A percentile compares a stretch with the other conserved stretches of the same genome.
Conservation (phyloP, 2,329 filamentous ascomycete species). For the Thielaviopsis ethacetica region DNA sequence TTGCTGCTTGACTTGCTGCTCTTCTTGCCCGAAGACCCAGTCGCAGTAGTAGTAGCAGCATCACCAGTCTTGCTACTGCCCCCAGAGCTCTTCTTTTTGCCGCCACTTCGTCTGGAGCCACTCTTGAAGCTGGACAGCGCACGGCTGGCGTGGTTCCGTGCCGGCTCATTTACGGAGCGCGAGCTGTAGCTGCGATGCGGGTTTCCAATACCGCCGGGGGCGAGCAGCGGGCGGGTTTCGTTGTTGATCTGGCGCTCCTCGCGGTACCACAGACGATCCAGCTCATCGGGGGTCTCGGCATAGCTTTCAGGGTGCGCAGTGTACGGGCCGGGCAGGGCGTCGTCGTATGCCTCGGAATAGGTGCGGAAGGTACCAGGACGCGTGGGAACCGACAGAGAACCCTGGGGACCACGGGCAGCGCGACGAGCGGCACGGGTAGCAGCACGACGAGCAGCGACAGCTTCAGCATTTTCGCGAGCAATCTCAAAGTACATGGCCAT, state of each 20-base stretch:
- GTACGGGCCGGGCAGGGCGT: conserved; percentile 32
- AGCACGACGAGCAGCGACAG: conserved; percentile 16
- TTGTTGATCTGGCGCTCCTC: conserved; percentile 33
- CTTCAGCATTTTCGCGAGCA: background rate
- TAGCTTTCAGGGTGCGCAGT: conserved; percentile 36
- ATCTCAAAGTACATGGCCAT: conserved; percentile 71
- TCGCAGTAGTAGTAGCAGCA: no score
- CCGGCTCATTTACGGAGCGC: background rate
- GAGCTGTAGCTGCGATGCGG: conserved; percentile 17
- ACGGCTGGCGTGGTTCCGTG: background rate
- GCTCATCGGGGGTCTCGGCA: conserved; percentile 33
- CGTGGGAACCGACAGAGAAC: conserved; percentile 14
- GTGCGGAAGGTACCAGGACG: conserved; percentile 26
- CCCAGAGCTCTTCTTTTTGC: background rate
- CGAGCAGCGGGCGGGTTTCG: conserved; percentile 34
- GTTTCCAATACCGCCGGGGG: conserved; percentile 33
- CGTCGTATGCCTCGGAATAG: conserved; percentile 34
- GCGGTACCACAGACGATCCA: conserved; percentile 32
- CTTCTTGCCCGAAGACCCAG: background rate
- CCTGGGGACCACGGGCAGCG: conserved; percentile 13
- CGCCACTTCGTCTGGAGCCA: background rate
- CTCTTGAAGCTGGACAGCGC: background rate
- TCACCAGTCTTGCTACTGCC: background rate
- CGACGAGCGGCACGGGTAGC: conserved; percentile 19
- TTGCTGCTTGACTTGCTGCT: background rate